Conservation (phyloP, 2,329 filamentous ascomycete species). For the Fusarium sp. region DNA sequence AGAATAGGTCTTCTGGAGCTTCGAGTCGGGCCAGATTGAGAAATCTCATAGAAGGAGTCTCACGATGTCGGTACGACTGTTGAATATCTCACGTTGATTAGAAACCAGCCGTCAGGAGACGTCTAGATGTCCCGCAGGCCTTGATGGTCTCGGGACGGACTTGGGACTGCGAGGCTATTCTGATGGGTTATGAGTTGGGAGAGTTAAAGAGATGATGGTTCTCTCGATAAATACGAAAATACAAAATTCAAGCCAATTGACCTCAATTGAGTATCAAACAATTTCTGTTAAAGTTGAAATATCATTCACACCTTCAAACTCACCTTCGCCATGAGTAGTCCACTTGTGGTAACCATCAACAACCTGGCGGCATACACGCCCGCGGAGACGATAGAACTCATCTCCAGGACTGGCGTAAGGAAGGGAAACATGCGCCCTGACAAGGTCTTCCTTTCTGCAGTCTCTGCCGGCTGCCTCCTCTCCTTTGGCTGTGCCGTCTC, state of each 20-base stretch:
- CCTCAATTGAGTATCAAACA: background rate
- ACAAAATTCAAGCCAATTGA: background rate
- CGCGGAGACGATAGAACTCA: slow-evolving; percentile 40
- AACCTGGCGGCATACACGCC: slow-evolving; percentile 39
- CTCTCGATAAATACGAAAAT: background rate
- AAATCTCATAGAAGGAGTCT: background rate
- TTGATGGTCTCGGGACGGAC: background rate
- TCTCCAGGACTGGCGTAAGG: slow-evolving; percentile 36
- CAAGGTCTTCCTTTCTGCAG: slow-evolving; percentile 37
- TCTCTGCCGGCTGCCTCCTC: slow-evolving; percentile 37
- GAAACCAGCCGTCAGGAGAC: slow-evolving; percentile 14
- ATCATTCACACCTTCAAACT: background rate
- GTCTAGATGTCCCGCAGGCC: background rate
- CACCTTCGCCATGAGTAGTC: slow-evolving; percentile 28
- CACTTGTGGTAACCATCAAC: slow-evolving; percentile 30
- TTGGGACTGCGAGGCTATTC: slow-evolving; percentile 1
- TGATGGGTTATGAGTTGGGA: background rate
- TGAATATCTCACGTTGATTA: background rate
- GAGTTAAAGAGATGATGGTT: background rate
- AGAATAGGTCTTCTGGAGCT: background rate
- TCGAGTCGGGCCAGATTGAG: background rate
- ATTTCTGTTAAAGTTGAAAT: background rate
- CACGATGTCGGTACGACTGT: background rate
- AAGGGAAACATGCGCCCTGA: slow-evolving; percentile 38
- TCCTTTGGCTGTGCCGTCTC: slow-evolving; percentile 40